phyloP scores from a whole-genome alignment of 2,329 filamentous ascomycete species.

The Myriosclerotinia curreyana region DNA sequence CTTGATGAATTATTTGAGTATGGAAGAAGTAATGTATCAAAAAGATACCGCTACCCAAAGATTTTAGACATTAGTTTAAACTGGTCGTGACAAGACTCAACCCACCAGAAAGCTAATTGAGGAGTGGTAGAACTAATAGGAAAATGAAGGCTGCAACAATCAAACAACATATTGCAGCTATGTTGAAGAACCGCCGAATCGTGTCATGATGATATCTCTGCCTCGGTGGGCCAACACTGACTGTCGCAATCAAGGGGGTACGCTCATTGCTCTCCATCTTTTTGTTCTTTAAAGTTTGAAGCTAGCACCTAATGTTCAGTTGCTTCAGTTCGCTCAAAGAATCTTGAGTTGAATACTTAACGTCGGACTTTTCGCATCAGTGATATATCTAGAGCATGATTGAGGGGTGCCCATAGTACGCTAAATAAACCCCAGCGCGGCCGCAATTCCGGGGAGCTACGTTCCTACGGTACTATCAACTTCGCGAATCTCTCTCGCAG shows the following conservation, averaged over 20 bases:
- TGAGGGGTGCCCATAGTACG: not conserved
- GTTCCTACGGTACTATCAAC: not conserved
- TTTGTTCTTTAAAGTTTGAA: too few relatives aligned
- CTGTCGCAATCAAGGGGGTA: slow-evolving; percentile 65
- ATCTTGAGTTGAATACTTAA: not conserved
- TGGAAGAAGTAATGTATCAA: not conserved
- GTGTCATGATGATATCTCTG: slow-evolving; percentile 58
- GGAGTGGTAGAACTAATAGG: slow-evolving; percentile 47
- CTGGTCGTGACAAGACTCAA: not conserved
- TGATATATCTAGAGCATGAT: not conserved
- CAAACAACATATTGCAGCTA: slow-evolving; percentile 55
- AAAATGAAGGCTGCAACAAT: slow-evolving; percentile 44
- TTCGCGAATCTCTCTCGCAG: not conserved
- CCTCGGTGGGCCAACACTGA: slow-evolving; percentile 52
- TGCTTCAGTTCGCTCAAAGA: not conserved
- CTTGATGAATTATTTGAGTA: not conserved
- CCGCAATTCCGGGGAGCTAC: slow-evolving; percentile 11
- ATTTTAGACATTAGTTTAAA: too few relatives aligned
- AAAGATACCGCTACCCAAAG: not conserved
- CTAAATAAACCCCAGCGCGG: slow-evolving; percentile 7
- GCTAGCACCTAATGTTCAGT: not conserved
- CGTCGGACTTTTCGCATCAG: not conserved
- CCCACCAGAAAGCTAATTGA: slow-evolving; percentile 9
- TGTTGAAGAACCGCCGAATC: slow-evolving; percentile 63
- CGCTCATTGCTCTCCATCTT: slow-evolving; percentile 43